phyloP scores from a whole-genome alignment of 352 stramenopile species.

The Globisporangium megalacanthum region DNA sequence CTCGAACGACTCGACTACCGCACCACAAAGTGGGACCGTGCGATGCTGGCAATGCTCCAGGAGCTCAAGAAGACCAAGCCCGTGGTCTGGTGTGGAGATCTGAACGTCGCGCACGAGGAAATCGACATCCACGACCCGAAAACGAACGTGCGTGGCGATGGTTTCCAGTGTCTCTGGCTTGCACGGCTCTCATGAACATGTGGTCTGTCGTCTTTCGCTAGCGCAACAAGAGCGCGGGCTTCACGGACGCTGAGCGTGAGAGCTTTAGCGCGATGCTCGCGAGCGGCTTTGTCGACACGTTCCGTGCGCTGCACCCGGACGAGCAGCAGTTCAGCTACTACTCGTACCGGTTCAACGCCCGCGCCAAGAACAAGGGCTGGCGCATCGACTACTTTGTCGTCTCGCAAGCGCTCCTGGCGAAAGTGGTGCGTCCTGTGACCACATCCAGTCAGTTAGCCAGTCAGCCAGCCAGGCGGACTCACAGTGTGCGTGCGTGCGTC shows the following conservation, averaged over 20 bases:
- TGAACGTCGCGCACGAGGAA: slow-evolving; percentile 85
- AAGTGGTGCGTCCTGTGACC: slow-evolving; percentile 40
- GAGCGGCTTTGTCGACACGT: slow-evolving; percentile 71
- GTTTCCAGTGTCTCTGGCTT: no score
- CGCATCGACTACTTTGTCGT: slow-evolving; percentile 83
- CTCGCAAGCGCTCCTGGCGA: slow-evolving; percentile 45
- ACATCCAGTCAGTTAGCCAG: not conserved
- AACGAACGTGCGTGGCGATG: slow-evolving; percentile 38
- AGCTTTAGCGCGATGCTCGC: slow-evolving; percentile 63
- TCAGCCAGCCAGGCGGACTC: not conserved
- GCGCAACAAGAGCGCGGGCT: slow-evolving; percentile 69
- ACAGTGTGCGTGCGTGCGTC: not conserved
- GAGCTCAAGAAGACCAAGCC: slow-evolving; percentile 70
- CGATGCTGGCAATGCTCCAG: slow-evolving; percentile 63
- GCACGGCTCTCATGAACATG: no score
- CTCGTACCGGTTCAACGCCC: slow-evolving; percentile 74
- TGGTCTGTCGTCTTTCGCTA: slow-evolving; percentile 7
- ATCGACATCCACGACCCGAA: slow-evolving; percentile 88
- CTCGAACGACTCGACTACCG: slow-evolving; percentile 69
- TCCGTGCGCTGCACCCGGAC: slow-evolving; percentile 57
- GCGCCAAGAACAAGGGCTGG: slow-evolving; percentile 84
- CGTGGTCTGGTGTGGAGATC: slow-evolving; percentile 80
- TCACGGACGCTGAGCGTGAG: slow-evolving; percentile 74
- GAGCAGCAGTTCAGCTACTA: slow-evolving; percentile 75
- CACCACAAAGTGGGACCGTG: slow-evolving; percentile 71